phyloP scores from a whole-genome alignment of 441 rosid genomes.

The Sinapis alba region DNA sequence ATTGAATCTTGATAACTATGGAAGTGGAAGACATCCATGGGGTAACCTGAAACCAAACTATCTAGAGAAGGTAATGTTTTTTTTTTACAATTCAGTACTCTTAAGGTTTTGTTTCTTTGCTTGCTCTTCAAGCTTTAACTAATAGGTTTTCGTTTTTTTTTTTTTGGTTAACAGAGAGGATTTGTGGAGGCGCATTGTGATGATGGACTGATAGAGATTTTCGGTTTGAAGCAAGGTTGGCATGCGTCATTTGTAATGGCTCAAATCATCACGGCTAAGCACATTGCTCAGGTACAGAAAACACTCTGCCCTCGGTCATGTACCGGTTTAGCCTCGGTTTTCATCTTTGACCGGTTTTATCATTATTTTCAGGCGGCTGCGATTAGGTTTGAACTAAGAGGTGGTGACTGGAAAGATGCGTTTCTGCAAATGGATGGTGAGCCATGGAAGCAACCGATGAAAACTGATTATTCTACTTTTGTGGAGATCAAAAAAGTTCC shows the following conservation, averaged over 20 bases:
- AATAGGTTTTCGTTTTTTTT: neutral
- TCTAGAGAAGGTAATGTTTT: conserved; percentile 72
- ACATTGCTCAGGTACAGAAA: conserved; percentile 79
- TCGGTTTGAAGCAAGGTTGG: conserved; percentile 96
- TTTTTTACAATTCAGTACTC: neutral
- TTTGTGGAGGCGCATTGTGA: conserved; percentile 92
- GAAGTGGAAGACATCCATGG: conserved; percentile 98
- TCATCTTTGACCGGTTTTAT: neutral
- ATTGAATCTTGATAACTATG: conserved; percentile 90
- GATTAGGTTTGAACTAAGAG: conserved; percentile 80
- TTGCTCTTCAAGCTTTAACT: neutral
- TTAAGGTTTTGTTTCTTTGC: neutral
- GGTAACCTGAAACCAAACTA: conserved; percentile 78
- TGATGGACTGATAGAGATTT: conserved; percentile 91
- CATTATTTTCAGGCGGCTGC: conserved; percentile 46
- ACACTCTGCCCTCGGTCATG: neutral
- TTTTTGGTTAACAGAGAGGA: conserved; percentile 56
- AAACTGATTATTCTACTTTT: conserved; percentile 65
- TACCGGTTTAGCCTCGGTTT: conserved; percentile 1
- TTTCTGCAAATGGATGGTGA: conserved; percentile 99
- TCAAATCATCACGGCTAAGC: conserved; percentile 89
- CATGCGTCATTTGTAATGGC: conserved; percentile 98
- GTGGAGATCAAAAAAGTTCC: conserved; percentile 89
- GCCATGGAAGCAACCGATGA: conserved; percentile 94
- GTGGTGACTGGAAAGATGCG: conserved; percentile 86